phyloP scores from a whole-genome alignment of 202 grass and related monocot genomes.

The Brachypodium distachyon region DNA sequence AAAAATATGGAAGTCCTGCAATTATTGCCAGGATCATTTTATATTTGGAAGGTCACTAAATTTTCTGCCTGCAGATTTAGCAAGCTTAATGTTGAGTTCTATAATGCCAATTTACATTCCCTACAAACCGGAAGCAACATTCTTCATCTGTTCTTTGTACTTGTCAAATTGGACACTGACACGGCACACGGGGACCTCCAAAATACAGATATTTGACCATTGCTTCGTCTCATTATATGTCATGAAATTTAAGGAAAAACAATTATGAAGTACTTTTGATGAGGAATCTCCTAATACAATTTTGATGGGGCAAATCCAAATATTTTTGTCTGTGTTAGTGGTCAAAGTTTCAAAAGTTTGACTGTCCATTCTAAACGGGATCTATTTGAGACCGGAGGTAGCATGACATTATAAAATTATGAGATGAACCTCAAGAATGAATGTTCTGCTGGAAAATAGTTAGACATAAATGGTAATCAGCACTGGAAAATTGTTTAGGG shows the following conservation, averaged over 20 bases:
- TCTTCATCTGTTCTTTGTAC: not conserved
- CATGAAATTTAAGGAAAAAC: not conserved
- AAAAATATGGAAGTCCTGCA: not conserved
- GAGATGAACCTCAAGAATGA: not conserved
- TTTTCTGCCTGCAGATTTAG: not conserved
- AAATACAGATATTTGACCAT: not conserved
- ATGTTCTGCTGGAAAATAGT: not conserved
- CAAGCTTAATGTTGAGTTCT: not conserved
- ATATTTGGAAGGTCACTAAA: not conserved
- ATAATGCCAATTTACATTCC: not conserved
- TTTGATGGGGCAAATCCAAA: not conserved
- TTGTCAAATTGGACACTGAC: not conserved
- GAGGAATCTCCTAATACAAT: not conserved
- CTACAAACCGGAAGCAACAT: not conserved
- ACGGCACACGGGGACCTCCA: not conserved
- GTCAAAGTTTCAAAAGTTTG: not conserved
- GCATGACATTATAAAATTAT: not conserved
- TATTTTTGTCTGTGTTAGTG: not conserved
- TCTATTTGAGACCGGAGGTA: not conserved
- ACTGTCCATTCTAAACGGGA: not conserved
- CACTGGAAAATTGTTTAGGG: not conserved
- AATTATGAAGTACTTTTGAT: not conserved
- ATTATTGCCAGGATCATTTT: not conserved
- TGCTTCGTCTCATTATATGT: not conserved
- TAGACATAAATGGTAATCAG: not conserved